Conservation (phyloP, 495 filamentous ascomycete species). For the Copromyces sp. region DNA sequence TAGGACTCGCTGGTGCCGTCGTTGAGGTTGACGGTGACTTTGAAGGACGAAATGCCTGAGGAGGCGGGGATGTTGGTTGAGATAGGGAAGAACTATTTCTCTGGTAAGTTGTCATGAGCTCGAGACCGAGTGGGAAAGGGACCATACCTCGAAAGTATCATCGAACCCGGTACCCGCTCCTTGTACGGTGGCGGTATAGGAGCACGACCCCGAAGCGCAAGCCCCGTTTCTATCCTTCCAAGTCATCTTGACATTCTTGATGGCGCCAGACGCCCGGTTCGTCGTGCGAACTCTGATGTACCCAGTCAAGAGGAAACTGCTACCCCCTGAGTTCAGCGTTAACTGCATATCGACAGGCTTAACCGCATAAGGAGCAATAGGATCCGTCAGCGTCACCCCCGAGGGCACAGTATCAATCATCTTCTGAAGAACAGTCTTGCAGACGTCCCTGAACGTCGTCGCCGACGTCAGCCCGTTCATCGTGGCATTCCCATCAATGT, state of each 20-base stretch:
- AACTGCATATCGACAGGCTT: constrained; percentile 47
- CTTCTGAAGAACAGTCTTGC: constrained; percentile 42
- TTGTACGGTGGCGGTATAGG: constrained; percentile 32
- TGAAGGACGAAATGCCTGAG: constrained; percentile 38
- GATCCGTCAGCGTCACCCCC: constrained; percentile 38
- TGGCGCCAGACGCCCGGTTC: constrained; percentile 18
- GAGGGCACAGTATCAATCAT: constrained; percentile 53
- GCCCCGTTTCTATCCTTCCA: constrained; percentile 96
- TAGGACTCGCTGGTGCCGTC: constrained; percentile 30
- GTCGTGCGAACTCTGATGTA: constrained; percentile 36
- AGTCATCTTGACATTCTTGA: constrained; percentile 48
- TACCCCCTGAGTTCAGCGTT: constrained; percentile 27
- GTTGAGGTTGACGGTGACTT: constrained; percentile 28
- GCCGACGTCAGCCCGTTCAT: constrained; percentile 37
- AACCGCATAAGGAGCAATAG: constrained; percentile 46
- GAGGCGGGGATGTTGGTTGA: constrained; percentile 24
- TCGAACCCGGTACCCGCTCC: constrained; percentile 47
- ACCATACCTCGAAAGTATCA: constrained; percentile 45
- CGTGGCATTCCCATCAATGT: constrained; percentile 45
- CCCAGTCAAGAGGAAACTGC: constrained; percentile 29
- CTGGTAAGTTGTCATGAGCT: constrained; percentile 5
- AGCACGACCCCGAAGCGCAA: constrained; percentile 53
- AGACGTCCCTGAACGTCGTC: constrained; percentile 34
- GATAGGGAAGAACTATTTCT: constrained; percentile 34
- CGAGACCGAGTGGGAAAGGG: neutral